These are phyloP conservation scores for Pichia sp. DNA, from an alignment of 1,139 yeast species.

Conservation along the genomic window DNA sequence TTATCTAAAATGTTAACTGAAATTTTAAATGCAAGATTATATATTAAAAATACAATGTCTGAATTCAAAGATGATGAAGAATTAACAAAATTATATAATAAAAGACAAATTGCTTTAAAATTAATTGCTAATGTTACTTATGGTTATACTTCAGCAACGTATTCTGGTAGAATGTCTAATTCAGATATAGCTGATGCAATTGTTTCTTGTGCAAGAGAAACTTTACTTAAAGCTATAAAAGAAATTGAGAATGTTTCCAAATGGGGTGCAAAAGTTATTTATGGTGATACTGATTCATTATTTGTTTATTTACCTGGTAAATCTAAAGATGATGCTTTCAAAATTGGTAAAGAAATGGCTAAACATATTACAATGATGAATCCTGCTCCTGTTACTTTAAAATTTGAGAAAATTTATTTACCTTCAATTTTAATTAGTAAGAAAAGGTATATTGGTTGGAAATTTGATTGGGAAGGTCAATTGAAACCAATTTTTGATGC, in stretches of 20 bases:
- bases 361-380: conserved; percentile 52
- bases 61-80: conserved; percentile 37
- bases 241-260: conserved; percentile 49
- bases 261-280: conserved; percentile 90
- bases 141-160: conserved; percentile 92
- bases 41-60: conserved; percentile 70
- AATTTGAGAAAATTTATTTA: conserved; percentile 88
- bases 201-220: conserved; percentile 86
- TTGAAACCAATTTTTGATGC: conserved; percentile 72
- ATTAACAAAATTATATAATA: conserved; percentile 53
- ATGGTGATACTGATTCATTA: conserved; percentile 93
- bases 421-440: conserved; percentile 80
- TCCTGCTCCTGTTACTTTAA: conserved; percentile 75
- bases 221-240: conserved; percentile 62
- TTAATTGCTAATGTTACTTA: conserved; percentile 91
- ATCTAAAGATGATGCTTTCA: conserved; percentile 68
- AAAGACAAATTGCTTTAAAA: conserved; percentile 80
- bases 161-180: conserved; percentile 96
- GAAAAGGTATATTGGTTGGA: conserved; percentile 84
- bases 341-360: conserved; percentile 66
- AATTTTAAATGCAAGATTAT: conserved; percentile 67
- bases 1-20: conserved; percentile 82
- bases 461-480: conserved; percentile 57
- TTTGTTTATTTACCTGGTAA: conserved; percentile 88
- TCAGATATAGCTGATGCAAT: conserved; percentile 92